A percentile compares a stretch with the other conserved stretches of the same genome.
phyloP scores from a whole-genome alignment of 768 basidiomycete genomes.

The Kwoniella sp. region DNA sequence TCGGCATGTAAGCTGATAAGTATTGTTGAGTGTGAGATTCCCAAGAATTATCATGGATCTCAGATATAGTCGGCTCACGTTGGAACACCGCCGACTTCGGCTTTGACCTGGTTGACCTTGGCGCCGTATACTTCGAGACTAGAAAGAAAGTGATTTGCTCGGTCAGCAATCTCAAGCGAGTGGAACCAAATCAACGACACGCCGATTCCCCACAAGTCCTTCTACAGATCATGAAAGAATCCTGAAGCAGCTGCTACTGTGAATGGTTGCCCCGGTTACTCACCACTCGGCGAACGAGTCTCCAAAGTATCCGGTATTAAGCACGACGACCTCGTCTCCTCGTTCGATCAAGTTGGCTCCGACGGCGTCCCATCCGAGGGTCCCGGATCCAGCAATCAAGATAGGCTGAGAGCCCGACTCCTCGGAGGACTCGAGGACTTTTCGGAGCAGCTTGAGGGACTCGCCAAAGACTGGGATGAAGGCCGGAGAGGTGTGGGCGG shows the following conservation, averaged over 20 bases:
- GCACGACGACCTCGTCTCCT: slow-evolving; percentile 61
- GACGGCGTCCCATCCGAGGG: slow-evolving; percentile 90
- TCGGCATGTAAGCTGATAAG: too few relatives aligned
- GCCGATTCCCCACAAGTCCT: too few relatives aligned
- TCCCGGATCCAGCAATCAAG: slow-evolving; percentile 90
- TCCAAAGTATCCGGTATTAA: slow-evolving; percentile 92
- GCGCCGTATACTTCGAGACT: slow-evolving; percentile 88
- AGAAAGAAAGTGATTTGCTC: neutral
- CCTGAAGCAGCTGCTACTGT: neutral
- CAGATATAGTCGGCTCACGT: too few relatives aligned
- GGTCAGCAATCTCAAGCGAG: neutral
- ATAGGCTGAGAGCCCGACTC: slow-evolving; percentile 69
- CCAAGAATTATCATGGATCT: neutral
- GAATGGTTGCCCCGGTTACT: too few relatives aligned
- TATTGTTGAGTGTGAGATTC: neutral
- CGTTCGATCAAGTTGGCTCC: slow-evolving; percentile 79
- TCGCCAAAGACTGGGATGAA: slow-evolving; percentile 88
- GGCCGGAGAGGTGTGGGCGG: slow-evolving; percentile 80
- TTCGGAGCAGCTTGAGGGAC: slow-evolving; percentile 79
- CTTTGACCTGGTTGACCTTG: slow-evolving; percentile 78
- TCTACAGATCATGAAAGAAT: neutral
- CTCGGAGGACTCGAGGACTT: slow-evolving; percentile 74
- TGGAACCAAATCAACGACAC: too few relatives aligned
- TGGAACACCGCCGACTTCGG: slow-evolving; percentile 78
- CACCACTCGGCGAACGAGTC: slow-evolving; percentile 87